Evolutionary conservation across 495 filamentous ascomycete genomes (phyloP), one percentile per base, ranked within the genome.

Genomic region (Parathielavia appendiculata): DNA sequence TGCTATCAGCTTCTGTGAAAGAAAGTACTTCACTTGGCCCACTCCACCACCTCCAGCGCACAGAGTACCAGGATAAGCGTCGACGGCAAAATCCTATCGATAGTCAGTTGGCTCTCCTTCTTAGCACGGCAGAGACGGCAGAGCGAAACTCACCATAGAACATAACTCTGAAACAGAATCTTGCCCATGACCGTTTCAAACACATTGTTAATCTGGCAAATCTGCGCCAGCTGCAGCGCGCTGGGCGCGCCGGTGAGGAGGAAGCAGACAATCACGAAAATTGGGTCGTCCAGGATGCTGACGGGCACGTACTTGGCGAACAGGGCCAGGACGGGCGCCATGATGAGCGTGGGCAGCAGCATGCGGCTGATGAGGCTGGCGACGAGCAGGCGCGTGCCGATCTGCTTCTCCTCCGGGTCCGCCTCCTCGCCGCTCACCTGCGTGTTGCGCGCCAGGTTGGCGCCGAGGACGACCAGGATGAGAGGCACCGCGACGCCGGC

Each of bases 211-310:
- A 97, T 90, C 77, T 97, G 95, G 75, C 93, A 98, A 58, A 98
- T 98, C 75, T 98, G 93, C 8, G 95, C 91, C 63, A 98, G 75
- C 70, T 98, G 93, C 62, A 98, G 79, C 34, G 93, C 93, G 59
- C 90, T 96, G 14, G 93, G 93, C 8, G 93, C 93, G 20, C 93
- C 93, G 1, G 90, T 91, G 62, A 98, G 86, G 47, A 98, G 80
- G 78, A 97, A 98, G 71, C 91, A 96, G 40, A 98, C 95, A 60
- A 97, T 87, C 58, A 97, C 84, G 71, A 98, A 98, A 64, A 98
- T 97, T 7, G 95, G 95, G 65, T 98, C 93, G 70, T 95, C 93
- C 35, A 98, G 75, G 57, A 97, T 97, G 76, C 90, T 95, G 70
- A 98, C 80, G 0, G 90, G 91, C 14, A 95, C 84, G 66, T 86